Percentiles rank a stretch among this genome's conserved stretches.
Conservation (phyloP, 1,139 yeast genomes). For the Debaryomyces psychrophilus region DNA sequence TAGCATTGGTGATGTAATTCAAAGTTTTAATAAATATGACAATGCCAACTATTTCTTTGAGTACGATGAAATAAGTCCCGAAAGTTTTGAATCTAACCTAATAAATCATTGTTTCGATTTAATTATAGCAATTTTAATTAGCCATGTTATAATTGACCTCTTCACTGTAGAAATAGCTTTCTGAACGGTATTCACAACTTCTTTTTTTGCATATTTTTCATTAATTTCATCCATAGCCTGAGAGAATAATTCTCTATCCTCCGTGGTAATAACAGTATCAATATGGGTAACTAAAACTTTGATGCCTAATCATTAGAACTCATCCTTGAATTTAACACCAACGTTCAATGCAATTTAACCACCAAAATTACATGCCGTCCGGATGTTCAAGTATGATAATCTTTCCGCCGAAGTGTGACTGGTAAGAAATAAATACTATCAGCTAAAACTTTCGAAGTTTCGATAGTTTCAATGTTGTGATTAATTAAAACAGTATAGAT, state of each 20-base stretch:
- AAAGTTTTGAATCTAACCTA: constrained; percentile 22
- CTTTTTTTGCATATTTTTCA: constrained; percentile 93
- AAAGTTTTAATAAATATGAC: constrained; percentile 11
- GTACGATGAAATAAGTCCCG: constrained; percentile 11
- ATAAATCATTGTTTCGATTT: constrained; percentile 68
- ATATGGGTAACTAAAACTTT: constrained; percentile 96
- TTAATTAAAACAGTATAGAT: constrained; percentile 92
- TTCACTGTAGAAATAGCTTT: constrained; percentile 76
- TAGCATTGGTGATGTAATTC: constrained; percentile 36
- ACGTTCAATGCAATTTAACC: constrained; percentile 98
- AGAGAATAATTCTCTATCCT: constrained; percentile 95
- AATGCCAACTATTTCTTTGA: constrained; percentile 12
- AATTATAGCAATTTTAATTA: constrained; percentile 53
- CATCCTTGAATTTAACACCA: constrained; percentile 94
- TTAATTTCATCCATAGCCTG: constrained; percentile 91
- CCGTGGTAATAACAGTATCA: constrained; percentile 94
- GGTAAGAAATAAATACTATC: constrained; percentile 97
- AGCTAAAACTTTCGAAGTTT: constrained; percentile 96
- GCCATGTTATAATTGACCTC: constrained; percentile 56
- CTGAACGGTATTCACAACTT: constrained; percentile 74
- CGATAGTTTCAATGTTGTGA: constrained; percentile 98
- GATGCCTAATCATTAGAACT: constrained; percentile 88
- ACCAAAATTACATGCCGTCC: constrained; percentile 97
- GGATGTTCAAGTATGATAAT: constrained; percentile 95
- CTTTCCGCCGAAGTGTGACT: constrained; percentile 92